Percentiles rank a stretch among this genome's conserved stretches.
Evolutionary conservation across 2,329 filamentous ascomycete genomes (phyloP).

Genomic region (Cladosporium sp.): DNA sequence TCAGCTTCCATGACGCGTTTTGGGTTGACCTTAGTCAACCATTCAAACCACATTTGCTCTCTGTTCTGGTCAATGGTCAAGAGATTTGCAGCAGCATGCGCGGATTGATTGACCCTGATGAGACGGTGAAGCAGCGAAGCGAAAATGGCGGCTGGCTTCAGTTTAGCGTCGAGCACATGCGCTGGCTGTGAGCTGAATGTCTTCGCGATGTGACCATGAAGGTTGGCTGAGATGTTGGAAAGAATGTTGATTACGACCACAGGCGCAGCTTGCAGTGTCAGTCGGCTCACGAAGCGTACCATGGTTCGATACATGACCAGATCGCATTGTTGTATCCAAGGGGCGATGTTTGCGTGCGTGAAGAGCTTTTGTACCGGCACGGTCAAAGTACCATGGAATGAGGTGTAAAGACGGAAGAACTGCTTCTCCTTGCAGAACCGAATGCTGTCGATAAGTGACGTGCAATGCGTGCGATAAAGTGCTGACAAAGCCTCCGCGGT

Average conservation of each 20-base stretch:
- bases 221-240: conserved; percentile 72
- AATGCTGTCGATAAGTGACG: conserved; percentile 89
- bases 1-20: conserved; percentile 53
- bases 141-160: conserved; percentile 83
- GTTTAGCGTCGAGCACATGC: conserved; percentile 80
- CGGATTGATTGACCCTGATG: conserved; percentile 84
- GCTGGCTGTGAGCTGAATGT: conserved; percentile 79
- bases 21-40: conserved; percentile 59
- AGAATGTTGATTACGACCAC: conserved; percentile 81
- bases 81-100: conserved; percentile 90
- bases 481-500: conserved; percentile 79
- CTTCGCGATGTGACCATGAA: conserved; percentile 74
- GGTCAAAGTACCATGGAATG: conserved; percentile 92
- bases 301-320: conserved; percentile 95
- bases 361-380: conserved; percentile 94
- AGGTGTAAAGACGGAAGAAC: conserved; percentile 89
- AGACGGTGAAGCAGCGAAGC: conserved; percentile 79
- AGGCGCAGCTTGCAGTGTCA: conserved; percentile 86
- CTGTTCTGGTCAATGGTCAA: conserved; percentile 82
- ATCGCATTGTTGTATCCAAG: conserved; percentile 94
- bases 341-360: conserved; percentile 68
- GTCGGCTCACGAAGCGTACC: conserved; percentile 82
- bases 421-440: conserved; percentile 95
- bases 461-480: conserved; percentile 89
- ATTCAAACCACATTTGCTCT: conserved; percentile 93